phyloP scores from a whole-genome alignment of 108 stramenopile genomes.

The Cylindrotheca fusiformis region DNA sequence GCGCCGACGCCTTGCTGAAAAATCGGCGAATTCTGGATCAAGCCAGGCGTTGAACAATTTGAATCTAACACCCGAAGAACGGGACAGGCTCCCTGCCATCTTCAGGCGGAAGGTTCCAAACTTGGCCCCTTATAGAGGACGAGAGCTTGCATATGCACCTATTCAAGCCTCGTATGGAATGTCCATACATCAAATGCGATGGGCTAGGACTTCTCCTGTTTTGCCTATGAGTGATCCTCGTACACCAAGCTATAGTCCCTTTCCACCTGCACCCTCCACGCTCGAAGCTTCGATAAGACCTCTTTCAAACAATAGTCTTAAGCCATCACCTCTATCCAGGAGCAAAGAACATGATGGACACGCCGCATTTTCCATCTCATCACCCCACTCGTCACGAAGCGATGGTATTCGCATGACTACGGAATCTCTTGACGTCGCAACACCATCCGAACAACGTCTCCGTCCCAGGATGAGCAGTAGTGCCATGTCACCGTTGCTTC shows the following conservation, averaged over 20 bases:
- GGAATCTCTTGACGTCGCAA: not conserved
- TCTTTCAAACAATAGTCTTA: not conserved
- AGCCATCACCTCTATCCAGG: slow-evolving; percentile 17
- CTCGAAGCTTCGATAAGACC: not conserved
- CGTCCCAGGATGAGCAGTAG: not conserved
- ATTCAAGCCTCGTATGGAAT: slow-evolving; percentile 1
- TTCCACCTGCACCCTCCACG: not conserved
- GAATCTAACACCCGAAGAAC: slow-evolving; percentile 55
- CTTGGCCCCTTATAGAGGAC: slow-evolving; percentile 1
- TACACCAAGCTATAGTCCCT: not conserved
- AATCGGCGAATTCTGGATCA: slow-evolving; percentile 26
- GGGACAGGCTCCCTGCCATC: slow-evolving; percentile 39
- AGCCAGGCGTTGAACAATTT: slow-evolving; percentile 45
- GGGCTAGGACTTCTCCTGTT: slow-evolving; percentile 16
- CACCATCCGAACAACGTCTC: not conserved
- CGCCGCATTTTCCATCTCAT: not conserved
- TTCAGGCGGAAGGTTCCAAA: slow-evolving; percentile 27
- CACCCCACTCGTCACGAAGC: not conserved
- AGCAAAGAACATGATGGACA: slow-evolving; percentile 1
- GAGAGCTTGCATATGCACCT: not conserved
- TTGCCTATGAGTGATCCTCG: slow-evolving; percentile 6
- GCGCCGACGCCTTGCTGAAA: slow-evolving; percentile 67
- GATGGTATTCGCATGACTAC: no score
- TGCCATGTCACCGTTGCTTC: slow-evolving; percentile 15
- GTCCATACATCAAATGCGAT: slow-evolving; percentile 17